These are phyloP conservation scores for Alloascoidea africana DNA, from an alignment of 805 yeast species.

Conservation along the genomic window DNA sequence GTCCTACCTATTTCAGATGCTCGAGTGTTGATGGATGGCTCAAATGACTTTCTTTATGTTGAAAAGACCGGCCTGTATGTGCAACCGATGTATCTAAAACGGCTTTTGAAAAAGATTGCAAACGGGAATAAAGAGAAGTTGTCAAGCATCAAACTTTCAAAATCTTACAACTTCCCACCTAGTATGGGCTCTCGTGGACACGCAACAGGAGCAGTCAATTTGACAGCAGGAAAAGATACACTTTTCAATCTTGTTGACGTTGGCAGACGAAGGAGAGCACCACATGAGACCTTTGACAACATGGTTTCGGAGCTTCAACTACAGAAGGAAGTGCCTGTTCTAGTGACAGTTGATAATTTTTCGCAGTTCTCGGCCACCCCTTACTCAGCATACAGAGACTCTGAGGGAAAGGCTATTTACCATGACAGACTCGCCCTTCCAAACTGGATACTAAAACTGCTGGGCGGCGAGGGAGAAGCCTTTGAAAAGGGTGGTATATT, in stretches of 20 bases:
- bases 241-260: constrained; percentile 6
- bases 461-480: constrained; percentile 33
- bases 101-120: constrained; percentile 36
- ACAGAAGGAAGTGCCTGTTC: constrained; percentile 39
- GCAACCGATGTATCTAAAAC: constrained; percentile 67
- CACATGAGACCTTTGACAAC: constrained; percentile 29
- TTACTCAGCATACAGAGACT: constrained; percentile 43
- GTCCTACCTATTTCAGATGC: constrained; percentile 54
- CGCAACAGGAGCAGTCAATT: not conserved
- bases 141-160: constrained; percentile 18
- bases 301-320: constrained; percentile 38
- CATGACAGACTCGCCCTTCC: constrained; percentile 51
- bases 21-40: constrained; percentile 50
- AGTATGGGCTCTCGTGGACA: not conserved
- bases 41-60: constrained; percentile 50
- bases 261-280: constrained; percentile 7
- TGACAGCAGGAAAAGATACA: constrained; percentile 3
- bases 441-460: constrained; percentile 33
- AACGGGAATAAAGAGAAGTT: constrained; percentile 29
- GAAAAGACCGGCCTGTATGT: constrained; percentile 32
- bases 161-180: constrained; percentile 18
- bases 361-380: constrained; percentile 43
- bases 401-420: constrained; percentile 38
- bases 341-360: constrained; percentile 61
- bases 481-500: constrained; percentile 54